Evolutionary conservation across 2,329 filamentous ascomycete species (phyloP), one percentile per base, ranked within the genome.

Genomic region (Aspergillus amoenus): DNA sequence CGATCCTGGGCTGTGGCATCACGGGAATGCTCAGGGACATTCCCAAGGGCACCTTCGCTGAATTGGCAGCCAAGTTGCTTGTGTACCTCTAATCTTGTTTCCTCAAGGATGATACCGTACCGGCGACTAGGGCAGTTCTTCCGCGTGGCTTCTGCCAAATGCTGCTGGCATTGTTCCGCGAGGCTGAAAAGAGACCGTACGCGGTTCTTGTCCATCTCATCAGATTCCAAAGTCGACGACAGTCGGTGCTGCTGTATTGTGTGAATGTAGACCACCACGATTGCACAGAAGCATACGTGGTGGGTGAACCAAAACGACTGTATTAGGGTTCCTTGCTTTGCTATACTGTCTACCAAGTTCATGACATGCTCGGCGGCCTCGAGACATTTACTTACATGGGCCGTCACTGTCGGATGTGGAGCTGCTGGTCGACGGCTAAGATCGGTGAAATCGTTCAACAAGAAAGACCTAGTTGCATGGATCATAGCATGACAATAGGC

Each of bases 71-170:
- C 67, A 32, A 73, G 66, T 49, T 73, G 71, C 9, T 68, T 63
- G 60, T 73, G 73, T 2, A 74, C 78, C 54, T 80, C 78, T 7
- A 70, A 64, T 42, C 78, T 67, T 21, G 80, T 60, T 54, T 80
- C 78, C 46, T 79, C 77, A 9, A 81, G 61, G 43, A 81, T 81
- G 48, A 80, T 80, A 30, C 76, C 76, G 44, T 81, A 81, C 40
- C 77, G 72, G 6, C 77, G 73, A 47, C 76, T 79, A 0, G 78
- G 78, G 2, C 77, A 79, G 32, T 80, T 80, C 12, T 71, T 74
- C 2, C 75, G 73, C 4, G 78, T 80, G 3, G 78, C 79, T 52
- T 76, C 72, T 2, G 77, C 77, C 13, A 81, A 71, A 58, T 81
- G 76, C 11, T 71, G 68, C 45, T 80, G 70, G 56, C 77, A 79